Percentiles rank a stretch among this genome's conserved stretches.
Evolutionary conservation across 345 rosid genomes (phyloP).

Genomic region (Viola odorata): DNA sequence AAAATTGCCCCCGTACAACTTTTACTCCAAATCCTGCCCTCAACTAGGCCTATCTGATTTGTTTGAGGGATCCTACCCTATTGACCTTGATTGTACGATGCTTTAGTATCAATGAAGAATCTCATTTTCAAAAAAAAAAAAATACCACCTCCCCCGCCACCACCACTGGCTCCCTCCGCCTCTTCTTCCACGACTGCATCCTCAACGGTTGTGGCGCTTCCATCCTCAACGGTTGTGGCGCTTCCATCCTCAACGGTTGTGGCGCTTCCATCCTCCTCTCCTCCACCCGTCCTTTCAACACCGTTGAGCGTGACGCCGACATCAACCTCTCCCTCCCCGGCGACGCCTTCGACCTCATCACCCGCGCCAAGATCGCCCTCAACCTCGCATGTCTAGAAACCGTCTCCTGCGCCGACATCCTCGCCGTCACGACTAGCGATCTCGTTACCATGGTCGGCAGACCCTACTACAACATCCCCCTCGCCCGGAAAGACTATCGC

Average conservation of each 20-base stretch:
- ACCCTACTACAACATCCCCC: conserved; percentile 56
- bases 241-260: conserved; percentile 24
- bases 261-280: conserved; percentile 28
- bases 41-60: conserved; percentile 15
- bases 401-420: conserved; percentile 88
- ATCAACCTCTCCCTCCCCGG: conserved; percentile 33
- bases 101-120: conserved; percentile 28
- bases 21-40: conserved; percentile 27
- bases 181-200: conserved; percentile 31
- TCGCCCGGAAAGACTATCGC: conserved; percentile 70
- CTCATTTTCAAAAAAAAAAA: conserved; percentile 22
- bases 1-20: conserved; percentile 23
- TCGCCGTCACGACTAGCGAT: conserved; percentile 73
- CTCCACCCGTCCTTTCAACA: conserved; percentile 28
- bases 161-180: conserved; percentile 28
- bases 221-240: conserved; percentile 26
- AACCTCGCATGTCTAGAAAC: conserved; percentile 77
- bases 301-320: conserved; percentile 32
- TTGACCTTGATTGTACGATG: too few species aligned
- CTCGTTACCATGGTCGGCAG: conserved; percentile 38
- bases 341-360: conserved; percentile 25
- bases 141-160: conserved; percentile 29
- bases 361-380: conserved; percentile 70
- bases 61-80: too few species aligned
- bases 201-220: conserved; percentile 29